Evolutionary conservation across 2,329 filamentous ascomycete species (phyloP), one percentile per base, ranked within the genome.

Genomic region (Xylariales sp.): DNA sequence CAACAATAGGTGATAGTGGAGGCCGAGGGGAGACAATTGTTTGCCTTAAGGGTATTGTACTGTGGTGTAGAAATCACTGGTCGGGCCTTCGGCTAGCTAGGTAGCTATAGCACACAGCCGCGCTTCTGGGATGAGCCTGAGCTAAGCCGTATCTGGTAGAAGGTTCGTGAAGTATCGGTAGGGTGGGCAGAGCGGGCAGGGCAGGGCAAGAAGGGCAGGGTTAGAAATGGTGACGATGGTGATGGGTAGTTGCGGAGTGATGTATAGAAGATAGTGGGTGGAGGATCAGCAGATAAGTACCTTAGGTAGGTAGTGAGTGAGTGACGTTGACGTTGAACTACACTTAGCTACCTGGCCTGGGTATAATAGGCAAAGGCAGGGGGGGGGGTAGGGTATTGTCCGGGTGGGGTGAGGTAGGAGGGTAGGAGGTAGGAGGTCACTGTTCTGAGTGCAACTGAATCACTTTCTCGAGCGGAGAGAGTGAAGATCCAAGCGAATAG

Each of bases 161-260:
- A 76, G 71, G 68, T 76, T 75, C 73, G 73, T 70, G 54, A 49
- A 55, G 52, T n/a, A 64, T 71, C 70, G 64, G 45, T 70, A 65
- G 64, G 65, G 65, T 61, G 65, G 58, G 48, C 23, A 23, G 23
- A 23, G 23, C 23, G 23, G 23, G 23, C 23, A 23, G 23, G 23
- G 23, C 2, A 23, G 23, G 23, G 23, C 23, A 23, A 23, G 23
- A 23, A 23, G 23, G 23, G 23, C 32, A 43, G 49, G 49, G 56
- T 45, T 53, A 56, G 53, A 55, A 45, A 55, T 54, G 59, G 34
- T 62, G 61, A 58, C 46, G 41, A 55, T 39, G 43, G 53, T 53
- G 57, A 49, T 49, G 43, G 54, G 34, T 39, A 48, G 36, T 48
- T 28, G 41, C 18, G 54, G 53, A 54, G 30, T 16, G 34, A 8